phyloP scores from a whole-genome alignment of 495 filamentous ascomycete species.

The Darksidea phi region DNA sequence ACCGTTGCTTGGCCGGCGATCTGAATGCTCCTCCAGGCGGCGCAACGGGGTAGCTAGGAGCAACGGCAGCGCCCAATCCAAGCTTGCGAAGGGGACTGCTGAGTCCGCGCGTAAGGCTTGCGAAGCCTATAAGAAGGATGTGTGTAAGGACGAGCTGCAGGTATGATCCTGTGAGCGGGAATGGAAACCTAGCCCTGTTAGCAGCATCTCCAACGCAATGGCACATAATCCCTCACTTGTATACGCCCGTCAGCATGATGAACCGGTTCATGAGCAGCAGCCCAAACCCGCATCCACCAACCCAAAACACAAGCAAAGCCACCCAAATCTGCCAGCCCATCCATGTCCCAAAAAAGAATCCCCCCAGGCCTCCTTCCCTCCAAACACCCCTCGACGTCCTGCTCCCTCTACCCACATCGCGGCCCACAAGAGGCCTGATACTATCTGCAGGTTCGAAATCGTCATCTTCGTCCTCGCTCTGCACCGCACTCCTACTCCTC shows the following conservation, averaged over 20 bases:
- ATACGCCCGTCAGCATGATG: constrained; percentile 51
- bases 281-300: constrained; percentile 46
- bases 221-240: constrained; percentile 41
- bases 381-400: constrained; percentile 38
- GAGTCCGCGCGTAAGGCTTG: constrained; percentile 45
- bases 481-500: constrained; percentile 38
- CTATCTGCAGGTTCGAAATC: constrained; percentile 34
- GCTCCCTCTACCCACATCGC: constrained; percentile 31
- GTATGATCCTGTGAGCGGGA: constrained; percentile 51
- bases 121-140: constrained; percentile 44
- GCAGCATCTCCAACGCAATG: constrained; percentile 7
- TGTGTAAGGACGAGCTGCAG: constrained; percentile 53
- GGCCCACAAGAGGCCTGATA: constrained; percentile 31
- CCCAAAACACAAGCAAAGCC: constrained; percentile 48
- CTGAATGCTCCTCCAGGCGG: constrained; percentile 25
- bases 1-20: constrained; percentile 19
- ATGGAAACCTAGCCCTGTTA: constrained; percentile 44
- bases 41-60: constrained; percentile 41
- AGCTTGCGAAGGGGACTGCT: constrained; percentile 40
- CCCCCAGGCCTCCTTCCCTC: constrained; percentile 48
- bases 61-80: constrained; percentile 45
- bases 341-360: constrained; percentile 51
- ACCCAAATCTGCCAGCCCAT: constrained; percentile 54
- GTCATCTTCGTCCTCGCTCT: constrained; percentile 46
- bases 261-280: constrained; percentile 53